phyloP scores from a whole-genome alignment of 495 filamentous ascomycete species.

The Podospora pseudoanserina region DNA sequence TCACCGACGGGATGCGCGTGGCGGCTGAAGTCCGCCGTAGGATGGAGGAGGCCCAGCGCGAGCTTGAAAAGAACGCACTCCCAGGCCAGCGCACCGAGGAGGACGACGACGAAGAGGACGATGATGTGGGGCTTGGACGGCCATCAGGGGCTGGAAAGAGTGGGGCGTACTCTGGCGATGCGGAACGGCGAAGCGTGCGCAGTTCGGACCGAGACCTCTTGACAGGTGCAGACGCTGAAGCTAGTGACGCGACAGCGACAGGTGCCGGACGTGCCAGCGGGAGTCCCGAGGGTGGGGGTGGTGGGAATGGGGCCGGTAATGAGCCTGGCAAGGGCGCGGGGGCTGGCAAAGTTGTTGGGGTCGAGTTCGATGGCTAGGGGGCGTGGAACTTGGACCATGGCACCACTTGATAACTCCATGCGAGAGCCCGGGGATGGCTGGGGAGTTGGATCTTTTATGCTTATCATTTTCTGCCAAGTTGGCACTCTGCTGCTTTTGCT shows the following conservation, averaged over 20 bases:
- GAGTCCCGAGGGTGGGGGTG: conserved; percentile 25
- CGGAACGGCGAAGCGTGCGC: conserved; percentile 60
- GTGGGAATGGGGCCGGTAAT: conserved; percentile 18
- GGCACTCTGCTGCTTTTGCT: background rate
- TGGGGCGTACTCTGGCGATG: conserved; percentile 36
- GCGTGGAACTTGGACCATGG: background rate
- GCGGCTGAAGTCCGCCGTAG: conserved; percentile 83
- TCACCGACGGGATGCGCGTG: conserved; percentile 92
- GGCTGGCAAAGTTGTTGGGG: conserved; percentile 35
- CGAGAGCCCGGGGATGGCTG: background rate
- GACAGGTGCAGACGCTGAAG: conserved; percentile 73
- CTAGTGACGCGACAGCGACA: conserved; percentile 31
- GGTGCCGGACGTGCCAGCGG: conserved; percentile 8
- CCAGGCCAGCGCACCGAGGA: conserved; percentile 67
- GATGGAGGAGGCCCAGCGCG: conserved; percentile 89
- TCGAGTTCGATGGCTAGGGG: conserved; percentile 36
- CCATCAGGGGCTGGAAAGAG: conserved; percentile 13
- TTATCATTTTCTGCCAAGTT: background rate
- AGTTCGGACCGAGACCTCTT: conserved; percentile 75
- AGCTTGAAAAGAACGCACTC: conserved; percentile 74
- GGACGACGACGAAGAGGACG: conserved; percentile 65
- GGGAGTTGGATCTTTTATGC: background rate
- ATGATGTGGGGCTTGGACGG: conserved; percentile 21
- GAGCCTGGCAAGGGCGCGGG: conserved; percentile 10
- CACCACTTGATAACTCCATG: background rate